Percentiles rank a stretch among this genome's conserved stretches.
Evolutionary conservation across 179 eudicot genomes (phyloP).

Genomic region (Sideroxylon spinosum): DNA sequence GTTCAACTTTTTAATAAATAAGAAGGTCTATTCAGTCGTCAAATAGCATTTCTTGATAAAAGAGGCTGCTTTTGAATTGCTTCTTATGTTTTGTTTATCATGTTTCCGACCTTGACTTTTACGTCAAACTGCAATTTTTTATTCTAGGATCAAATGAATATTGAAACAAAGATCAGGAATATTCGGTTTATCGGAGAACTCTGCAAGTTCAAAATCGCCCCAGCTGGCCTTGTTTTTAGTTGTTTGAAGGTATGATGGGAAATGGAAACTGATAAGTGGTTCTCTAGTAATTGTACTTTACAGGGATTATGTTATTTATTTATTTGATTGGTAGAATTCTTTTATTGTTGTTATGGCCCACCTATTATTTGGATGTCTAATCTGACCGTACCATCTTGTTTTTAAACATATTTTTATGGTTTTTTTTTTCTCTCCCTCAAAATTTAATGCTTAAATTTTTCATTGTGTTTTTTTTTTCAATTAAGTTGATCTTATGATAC

Average conservation of each 20-base stretch:
- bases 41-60: constrained; percentile 1
- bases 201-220: constrained; percentile 88
- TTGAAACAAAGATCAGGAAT: constrained; percentile 90
- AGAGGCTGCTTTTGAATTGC: neutral
- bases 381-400: too few species aligned
- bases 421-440: neutral
- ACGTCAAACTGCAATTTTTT: neutral
- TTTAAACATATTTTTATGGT: neutral
- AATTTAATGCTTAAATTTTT: too few species aligned
- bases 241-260: constrained; percentile 73
- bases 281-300: neutral
- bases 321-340: neutral
- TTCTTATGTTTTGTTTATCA: constrained; percentile 1
- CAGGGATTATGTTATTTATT: neutral
- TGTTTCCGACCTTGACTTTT: neutral
- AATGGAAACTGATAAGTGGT: neutral
- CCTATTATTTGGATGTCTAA: neutral
- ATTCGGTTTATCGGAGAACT: constrained; percentile 96
- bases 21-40: constrained; percentile 55
- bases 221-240: constrained; percentile 74
- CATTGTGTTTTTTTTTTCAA: too few species aligned
- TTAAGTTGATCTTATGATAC: too few species aligned
- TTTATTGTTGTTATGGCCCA: neutral
- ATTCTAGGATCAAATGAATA: constrained; percentile 93
- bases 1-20: constrained; percentile 76